These are phyloP conservation scores for Cercospora nicotianae DNA, from an alignment of 2,329 filamentous ascomycete species.

Conservation along the genomic window DNA sequence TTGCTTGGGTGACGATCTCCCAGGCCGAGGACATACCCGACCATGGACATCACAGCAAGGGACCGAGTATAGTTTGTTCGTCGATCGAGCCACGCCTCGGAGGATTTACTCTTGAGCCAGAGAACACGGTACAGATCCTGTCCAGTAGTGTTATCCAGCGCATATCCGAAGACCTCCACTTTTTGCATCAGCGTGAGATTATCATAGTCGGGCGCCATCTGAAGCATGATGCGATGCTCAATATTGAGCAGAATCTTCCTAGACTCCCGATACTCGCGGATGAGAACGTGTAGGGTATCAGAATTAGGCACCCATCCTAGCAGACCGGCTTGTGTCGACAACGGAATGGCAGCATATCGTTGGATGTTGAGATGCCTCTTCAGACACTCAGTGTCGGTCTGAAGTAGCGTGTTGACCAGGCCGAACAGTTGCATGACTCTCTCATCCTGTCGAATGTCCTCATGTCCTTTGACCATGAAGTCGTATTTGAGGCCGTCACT, in stretches of 20 bases:
- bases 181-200: slow-evolving; percentile 99
- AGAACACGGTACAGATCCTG: slow-evolving; percentile 97
- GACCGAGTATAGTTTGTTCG: slow-evolving; percentile 99
- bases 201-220: slow-evolving; percentile 99
- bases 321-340: slow-evolving; percentile 94
- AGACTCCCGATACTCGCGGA: slow-evolving; percentile 94
- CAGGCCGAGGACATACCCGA: slow-evolving; percentile 97
- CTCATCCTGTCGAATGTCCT: slow-evolving; percentile 98
- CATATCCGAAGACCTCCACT: slow-evolving; percentile 98
- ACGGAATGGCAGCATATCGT: slow-evolving; percentile 90
- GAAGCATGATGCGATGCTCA: slow-evolving; percentile 98
- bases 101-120: slow-evolving; percentile 98
- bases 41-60: slow-evolving; percentile 99
- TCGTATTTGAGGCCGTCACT: slow-evolving; percentile 86
- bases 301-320: slow-evolving; percentile 97
- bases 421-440: slow-evolving; percentile 99
- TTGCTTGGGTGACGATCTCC: slow-evolving; percentile 98
- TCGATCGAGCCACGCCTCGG: slow-evolving; percentile 94
- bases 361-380: slow-evolving; percentile 97
- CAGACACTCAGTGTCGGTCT: slow-evolving; percentile 92
- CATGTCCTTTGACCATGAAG: slow-evolving; percentile 95
- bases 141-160: slow-evolving; percentile 96
- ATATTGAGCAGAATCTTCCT: slow-evolving; percentile 98
- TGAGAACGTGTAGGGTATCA: slow-evolving; percentile 93
- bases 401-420: slow-evolving; percentile 90